A percentile compares a stretch with the other conserved stretches of the same genome.
These are phyloP conservation scores for Xylona heveae DNA, from an alignment of 495 filamentous ascomycete genomes.

Conservation along the genomic window DNA sequence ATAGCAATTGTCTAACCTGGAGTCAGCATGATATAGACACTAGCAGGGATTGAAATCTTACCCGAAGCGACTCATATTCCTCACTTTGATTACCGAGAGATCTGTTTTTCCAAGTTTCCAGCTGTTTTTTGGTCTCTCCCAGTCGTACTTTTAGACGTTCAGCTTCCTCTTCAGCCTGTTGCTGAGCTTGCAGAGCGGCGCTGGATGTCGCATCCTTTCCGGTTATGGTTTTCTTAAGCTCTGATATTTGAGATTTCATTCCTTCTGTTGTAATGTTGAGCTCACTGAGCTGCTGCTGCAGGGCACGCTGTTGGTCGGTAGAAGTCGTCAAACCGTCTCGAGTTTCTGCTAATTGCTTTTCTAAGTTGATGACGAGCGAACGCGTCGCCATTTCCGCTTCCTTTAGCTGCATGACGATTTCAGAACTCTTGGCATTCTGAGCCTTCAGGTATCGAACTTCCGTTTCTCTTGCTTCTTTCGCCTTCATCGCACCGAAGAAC, in stretches of 20 bases:
- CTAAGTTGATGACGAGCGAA: constrained; percentile 54
- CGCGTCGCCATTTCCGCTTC: constrained; percentile 46
- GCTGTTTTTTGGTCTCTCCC: constrained; percentile 49
- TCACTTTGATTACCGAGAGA: constrained; percentile 55
- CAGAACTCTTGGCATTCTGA: constrained; percentile 76
- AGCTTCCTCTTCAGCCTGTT: constrained; percentile 51
- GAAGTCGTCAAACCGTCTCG: constrained; percentile 50
- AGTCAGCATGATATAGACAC: constrained; percentile 2
- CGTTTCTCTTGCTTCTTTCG: constrained; percentile 57
- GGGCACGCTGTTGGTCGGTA: constrained; percentile 41
- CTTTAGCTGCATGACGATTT: constrained; percentile 83
- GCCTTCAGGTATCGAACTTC: constrained; percentile 57
- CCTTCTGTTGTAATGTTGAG: constrained; percentile 43
- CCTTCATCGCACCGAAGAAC: constrained; percentile 87
- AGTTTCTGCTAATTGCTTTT: constrained; percentile 71
- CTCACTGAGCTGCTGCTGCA: constrained; percentile 51
- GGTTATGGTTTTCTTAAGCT: constrained; percentile 47
- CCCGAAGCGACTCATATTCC: constrained; percentile 65
- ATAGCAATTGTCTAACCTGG: constrained; percentile 50
- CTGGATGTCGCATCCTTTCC: constrained; percentile 44
- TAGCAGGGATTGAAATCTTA: constrained; percentile 24
- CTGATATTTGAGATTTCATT: constrained; percentile 51
- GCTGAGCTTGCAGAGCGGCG: constrained; percentile 32
- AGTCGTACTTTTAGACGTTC: constrained; percentile 52
- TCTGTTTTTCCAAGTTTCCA: constrained; percentile 67